Percentiles rank a stretch among this genome's conserved stretches.
Evolutionary conservation across 169 alveolate species (phyloP).

Genomic region (Condylostoma magnum): DNA sequence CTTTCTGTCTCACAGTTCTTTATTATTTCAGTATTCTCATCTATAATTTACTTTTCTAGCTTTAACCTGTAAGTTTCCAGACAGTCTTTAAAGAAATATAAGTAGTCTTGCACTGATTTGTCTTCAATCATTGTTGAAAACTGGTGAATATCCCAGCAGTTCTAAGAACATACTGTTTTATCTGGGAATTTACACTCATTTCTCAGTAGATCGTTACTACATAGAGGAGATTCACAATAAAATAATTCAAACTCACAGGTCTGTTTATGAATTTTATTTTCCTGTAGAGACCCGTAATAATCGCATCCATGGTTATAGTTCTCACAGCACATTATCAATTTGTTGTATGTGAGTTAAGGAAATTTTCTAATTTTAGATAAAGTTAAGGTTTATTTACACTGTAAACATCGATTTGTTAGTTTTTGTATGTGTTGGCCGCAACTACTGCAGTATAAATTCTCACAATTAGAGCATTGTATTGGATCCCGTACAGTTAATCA

Average conservation of each 20-base stretch:
- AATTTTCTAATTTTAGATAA: not conserved
- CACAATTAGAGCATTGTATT: slow-evolving; percentile 1
- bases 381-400: not conserved
- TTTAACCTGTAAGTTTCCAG: not conserved
- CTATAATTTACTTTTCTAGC: not conserved
- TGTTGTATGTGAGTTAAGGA: not conserved
- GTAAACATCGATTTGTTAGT: not conserved
- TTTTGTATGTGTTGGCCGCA: not conserved
- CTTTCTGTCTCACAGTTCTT: not conserved
- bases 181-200: slow-evolving; percentile 9
- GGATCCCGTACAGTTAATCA: slow-evolving; percentile 8
- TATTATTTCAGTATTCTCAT: not conserved
- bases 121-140: not conserved
- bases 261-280: not conserved
- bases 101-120: not conserved
- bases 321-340: slow-evolving; percentile 3
- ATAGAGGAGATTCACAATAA: slow-evolving; percentile 2
- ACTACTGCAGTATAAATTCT: not conserved
- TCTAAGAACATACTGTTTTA: not conserved
- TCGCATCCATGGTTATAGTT: slow-evolving; percentile 24
- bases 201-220: not conserved
- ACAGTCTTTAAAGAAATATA: slow-evolving; percentile 5
- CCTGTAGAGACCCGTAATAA: slow-evolving; percentile 1
- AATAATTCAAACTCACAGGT: not conserved
- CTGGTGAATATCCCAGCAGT: not conserved